Evolutionary conservation across 2,329 filamentous ascomycete species (phyloP).

Genomic region (Niveomyces coronatus): DNA sequence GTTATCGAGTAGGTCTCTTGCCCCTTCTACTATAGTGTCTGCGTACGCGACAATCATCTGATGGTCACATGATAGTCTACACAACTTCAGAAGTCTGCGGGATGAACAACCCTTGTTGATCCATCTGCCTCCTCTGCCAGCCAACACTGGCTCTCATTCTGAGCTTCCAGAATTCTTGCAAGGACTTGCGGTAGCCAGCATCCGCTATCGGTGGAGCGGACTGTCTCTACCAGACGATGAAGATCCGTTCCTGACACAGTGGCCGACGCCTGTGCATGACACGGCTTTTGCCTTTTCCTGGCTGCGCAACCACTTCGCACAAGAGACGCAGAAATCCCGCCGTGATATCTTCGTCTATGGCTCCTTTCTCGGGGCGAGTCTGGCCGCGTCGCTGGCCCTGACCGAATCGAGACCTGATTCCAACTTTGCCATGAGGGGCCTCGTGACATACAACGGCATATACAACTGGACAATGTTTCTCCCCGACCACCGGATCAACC

Average conservation of each 20-base stretch:
- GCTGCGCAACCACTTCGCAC: slow-evolving; percentile 35
- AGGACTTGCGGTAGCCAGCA: slow-evolving; percentile 37
- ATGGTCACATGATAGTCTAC: slow-evolving; percentile 27
- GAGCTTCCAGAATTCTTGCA: slow-evolving; percentile 32
- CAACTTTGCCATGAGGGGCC: slow-evolving; percentile 38
- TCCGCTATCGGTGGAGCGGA: slow-evolving; percentile 49
- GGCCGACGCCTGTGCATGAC: slow-evolving; percentile 50
- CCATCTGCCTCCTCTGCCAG: slow-evolving; percentile 42
- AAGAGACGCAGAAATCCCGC: slow-evolving; percentile 21
- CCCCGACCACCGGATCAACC: slow-evolving; percentile 39
- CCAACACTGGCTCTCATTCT: slow-evolving; percentile 15
- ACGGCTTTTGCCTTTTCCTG: slow-evolving; percentile 42
- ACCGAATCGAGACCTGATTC: slow-evolving; percentile 39
- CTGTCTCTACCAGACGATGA: slow-evolving; percentile 7
- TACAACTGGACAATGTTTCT: slow-evolving; percentile 56
- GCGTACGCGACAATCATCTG: background rate
- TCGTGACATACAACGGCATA: slow-evolving; percentile 48
- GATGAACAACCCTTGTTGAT: slow-evolving; percentile 38
- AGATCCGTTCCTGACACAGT: slow-evolving; percentile 24
- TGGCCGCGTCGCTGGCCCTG: slow-evolving; percentile 46
- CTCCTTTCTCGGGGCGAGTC: slow-evolving; percentile 45
- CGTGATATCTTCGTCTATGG: slow-evolving; percentile 40
- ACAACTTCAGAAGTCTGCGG: slow-evolving; percentile 31
- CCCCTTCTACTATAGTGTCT: no score
- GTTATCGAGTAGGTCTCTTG: slow-evolving; percentile 36